Base-by-base conservation (phyloP, 331 rosid species). In the Phaseolus coccineus region DNA sequence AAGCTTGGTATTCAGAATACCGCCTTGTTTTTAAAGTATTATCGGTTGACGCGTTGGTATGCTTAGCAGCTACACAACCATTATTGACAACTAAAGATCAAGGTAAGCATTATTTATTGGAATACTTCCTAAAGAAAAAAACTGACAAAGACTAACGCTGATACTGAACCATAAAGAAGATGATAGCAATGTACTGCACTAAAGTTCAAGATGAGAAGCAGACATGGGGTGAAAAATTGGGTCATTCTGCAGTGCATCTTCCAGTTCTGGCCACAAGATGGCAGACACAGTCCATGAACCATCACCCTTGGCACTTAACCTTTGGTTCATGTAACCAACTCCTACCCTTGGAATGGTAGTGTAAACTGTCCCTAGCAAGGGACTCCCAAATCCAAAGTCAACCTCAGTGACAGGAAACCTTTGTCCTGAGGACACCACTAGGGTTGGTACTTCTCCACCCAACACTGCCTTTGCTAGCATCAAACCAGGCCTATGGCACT, bases 221-320 rank as follows among this genome's bases (percentile, higher is more conserved):
- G 83, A 79, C 95, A 92, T 90, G 57, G 93, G 97, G 62, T 87
- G 93, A 42, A 94, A 89, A 79, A 90, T 81, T 1, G 87, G 87
- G 72, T 90, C 96, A 5, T 71, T 59, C 83, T 85, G 87, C 68
- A 92, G 77, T 25, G 91, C 92, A 30, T 84, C 87, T 1, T 85
- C 97, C 4, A 94, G 71, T 74, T 88, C 80, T 3, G 98, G 97
- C 95, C 97, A 93, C 30, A 94, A 46, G 74, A 94, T 92, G 57
- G 97, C 94, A 19, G 98, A 92, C 31, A 94, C 85, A 3, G 89
- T 92, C 98, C 97, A 89, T 0, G 97, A 91, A 39, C 96, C 96
- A 84, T 91, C 89, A 47, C 87, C 91, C 44, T 62, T 79, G 8
- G 90, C 97, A 87, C 95, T 90, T 15, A 82, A 86, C 86, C 98